Conservation (phyloP, 2,329 filamentous ascomycete genomes). For the Colletotrichum godetiae region DNA sequence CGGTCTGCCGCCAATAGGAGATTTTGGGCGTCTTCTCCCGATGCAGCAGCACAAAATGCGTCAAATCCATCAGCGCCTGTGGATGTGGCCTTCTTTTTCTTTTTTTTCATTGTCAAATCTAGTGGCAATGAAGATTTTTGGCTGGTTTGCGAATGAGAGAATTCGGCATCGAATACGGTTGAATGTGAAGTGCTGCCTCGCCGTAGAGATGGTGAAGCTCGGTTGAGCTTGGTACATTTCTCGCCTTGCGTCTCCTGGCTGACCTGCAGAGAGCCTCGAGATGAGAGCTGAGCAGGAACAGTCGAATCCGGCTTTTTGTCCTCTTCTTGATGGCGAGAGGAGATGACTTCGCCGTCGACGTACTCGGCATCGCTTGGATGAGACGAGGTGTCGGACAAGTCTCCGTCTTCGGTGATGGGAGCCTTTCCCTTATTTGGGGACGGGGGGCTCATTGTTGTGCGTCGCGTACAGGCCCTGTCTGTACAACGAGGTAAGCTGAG, state of each 20-base stretch:
- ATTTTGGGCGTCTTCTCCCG: not conserved
- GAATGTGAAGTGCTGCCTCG: not conserved
- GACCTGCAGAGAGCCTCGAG: too few species aligned
- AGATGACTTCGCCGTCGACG: not conserved
- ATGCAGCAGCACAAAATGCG: not conserved
- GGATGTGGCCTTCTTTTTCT: not conserved
- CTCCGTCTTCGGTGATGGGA: not conserved
- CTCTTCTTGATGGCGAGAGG: not conserved
- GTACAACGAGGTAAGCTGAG: too few species aligned
- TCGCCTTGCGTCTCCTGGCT: not conserved
- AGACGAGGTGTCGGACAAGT: not conserved
- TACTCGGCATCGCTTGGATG: not conserved
- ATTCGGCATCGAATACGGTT: too few species aligned
- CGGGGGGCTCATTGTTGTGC: conserved; percentile 8
- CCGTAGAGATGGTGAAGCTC: not conserved
- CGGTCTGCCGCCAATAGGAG: rapidly evolving
- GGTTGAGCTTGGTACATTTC: not conserved
- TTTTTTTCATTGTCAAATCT: not conserved
- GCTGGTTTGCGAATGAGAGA: not conserved
- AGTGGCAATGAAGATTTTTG: not conserved
- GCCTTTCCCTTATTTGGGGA: not conserved
- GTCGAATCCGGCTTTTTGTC: not conserved
- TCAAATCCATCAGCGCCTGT: too few species aligned
- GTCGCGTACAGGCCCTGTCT: not conserved
- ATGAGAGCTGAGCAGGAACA: too few species aligned